Percentiles rank a stretch among this genome's conserved stretches.
Evolutionary conservation across 805 yeast species (phyloP).

Genomic region (Suhomyces prunicola): DNA sequence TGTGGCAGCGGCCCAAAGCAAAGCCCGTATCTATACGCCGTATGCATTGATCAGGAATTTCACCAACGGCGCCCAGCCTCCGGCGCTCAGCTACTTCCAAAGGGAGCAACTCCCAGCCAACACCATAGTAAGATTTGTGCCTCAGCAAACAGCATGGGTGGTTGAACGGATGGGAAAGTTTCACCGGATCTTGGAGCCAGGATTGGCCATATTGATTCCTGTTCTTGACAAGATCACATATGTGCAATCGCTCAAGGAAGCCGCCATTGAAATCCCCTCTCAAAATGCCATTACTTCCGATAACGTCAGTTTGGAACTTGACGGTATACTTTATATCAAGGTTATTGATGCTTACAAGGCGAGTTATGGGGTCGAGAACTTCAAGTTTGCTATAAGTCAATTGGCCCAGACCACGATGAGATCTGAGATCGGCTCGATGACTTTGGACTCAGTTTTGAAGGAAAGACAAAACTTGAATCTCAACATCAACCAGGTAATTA

Average conservation of each 20-base stretch:
- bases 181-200: slow-evolving; percentile 64
- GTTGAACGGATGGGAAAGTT: slow-evolving; percentile 91
- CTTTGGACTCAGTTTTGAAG: slow-evolving; percentile 72
- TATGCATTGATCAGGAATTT: not conserved
- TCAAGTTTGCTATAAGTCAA: slow-evolving; percentile 80
- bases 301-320: slow-evolving; percentile 80
- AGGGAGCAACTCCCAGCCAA: slow-evolving; percentile 66
- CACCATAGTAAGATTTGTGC: slow-evolving; percentile 74
- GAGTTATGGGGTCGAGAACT: slow-evolving; percentile 83
- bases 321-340: slow-evolving; percentile 75
- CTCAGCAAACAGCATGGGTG: slow-evolving; percentile 88
- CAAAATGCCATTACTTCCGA: slow-evolving; percentile 86
- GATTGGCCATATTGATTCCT: slow-evolving; percentile 71
- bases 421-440: slow-evolving; percentile 79
- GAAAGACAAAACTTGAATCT: slow-evolving; percentile 72
- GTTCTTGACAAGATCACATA: slow-evolving; percentile 72
- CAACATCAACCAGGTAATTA: slow-evolving; percentile 73
- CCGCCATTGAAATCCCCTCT: slow-evolving; percentile 80
- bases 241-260: slow-evolving; percentile 78
- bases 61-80: not conserved
- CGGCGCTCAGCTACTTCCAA: slow-evolving; percentile 53
- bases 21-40: not conserved
- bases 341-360: slow-evolving; percentile 84
- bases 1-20: not conserved
- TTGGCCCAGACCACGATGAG: slow-evolving; percentile 91